Evolutionary conservation across 2,329 filamentous ascomycete genomes (phyloP), one percentile per base, ranked within the genome.

Genomic region (Talaromyces islandicus): DNA sequence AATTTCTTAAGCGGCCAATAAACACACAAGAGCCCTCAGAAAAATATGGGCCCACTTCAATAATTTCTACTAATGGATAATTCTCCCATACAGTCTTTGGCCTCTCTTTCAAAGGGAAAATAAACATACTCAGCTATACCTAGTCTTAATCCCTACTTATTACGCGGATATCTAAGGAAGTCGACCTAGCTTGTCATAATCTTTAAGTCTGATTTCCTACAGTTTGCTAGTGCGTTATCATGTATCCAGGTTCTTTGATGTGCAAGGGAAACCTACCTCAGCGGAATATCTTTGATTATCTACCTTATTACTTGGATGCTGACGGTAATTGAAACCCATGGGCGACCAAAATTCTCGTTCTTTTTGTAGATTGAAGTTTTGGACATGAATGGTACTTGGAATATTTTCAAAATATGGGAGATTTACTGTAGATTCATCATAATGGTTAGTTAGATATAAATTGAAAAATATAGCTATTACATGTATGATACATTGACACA

Each of bases 201-300:
- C 56, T 46, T 58, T 58, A 7, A 61, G 56, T 52, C 59, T 30
- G 12, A 61, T 51, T 27, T 61, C 59, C 59, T 61, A 17, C 29
- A 21, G 29, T 35, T 17, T 54, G 11, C 9, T 55, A 27, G 24
- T 25, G 9, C 25, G 43, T 46, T 46, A 24, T 12, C 24, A 46
- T 46, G 19, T 46, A 35, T 52, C 52, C 12, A 35, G 35, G 2
- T 29, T 14, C 12, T 25, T 24, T 35, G 17, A 29, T 1, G 17
- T 48, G n/a, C 19, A 43, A 17, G 11, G 21, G 6, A 43, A 32
- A 58, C 59, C 19, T 14, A 58, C 59, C 51, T 61, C 59, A 9
- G 51, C 41, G 54, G 32, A 58, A 56, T 29, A 21, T 7, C 30
- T 52, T 12, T 46, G 9, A 46, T 46, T 24, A 19, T 4, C 43